Base-by-base conservation (phyloP, 805 yeast species). In the Hanseniaspora singularis region DNA sequence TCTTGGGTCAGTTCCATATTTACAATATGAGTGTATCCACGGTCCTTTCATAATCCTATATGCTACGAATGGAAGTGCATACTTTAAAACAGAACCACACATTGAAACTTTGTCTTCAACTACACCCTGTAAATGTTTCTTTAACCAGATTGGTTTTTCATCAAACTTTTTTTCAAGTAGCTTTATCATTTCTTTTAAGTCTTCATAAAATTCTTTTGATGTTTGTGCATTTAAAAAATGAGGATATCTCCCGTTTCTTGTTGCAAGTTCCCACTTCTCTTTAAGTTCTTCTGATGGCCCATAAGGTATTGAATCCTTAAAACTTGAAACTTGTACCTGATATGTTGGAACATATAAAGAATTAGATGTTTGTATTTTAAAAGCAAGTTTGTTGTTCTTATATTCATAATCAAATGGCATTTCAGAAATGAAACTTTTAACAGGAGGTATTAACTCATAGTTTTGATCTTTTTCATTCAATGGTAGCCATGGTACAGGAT, bases 41-140 rank as follows among this genome's bases (percentile, higher is more conserved):
- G 97, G 98, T 0, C 98, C 98, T 56, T 81, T 82, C 31, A 81
- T 76, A 59, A 78, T 82, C 34, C 85, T 72, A 59, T 77, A 92
- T 0, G 95, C 73, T 0, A 86, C 81, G 59, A 83, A 80, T 0
- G 97, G 95, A 41, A 92, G 61, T 0, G 96, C 94, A 52, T 73
- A 78, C 54, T 81, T 78, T 37, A 89, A 52, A 9, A 60, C 50
- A 6, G 46, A 33, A 6, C 46, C 47, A 28, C 50, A 48, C 2
- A 42, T 23, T 2, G 44, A 40, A 61, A 64, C 52, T 61, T 65
- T 48, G 55, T 67, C 51, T 19, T 60, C 57, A 3, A 78, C 65
- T 43, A 77, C 65, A 6, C 70, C 67, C 48, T 66, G 68, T 19
- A 88, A 59, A 52, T 83, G 94, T 52, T 81, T 73, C 48, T 96